Evolutionary conservation across 306 rosid species (phyloP).

Genomic region (Citrullus colocynthis): DNA sequence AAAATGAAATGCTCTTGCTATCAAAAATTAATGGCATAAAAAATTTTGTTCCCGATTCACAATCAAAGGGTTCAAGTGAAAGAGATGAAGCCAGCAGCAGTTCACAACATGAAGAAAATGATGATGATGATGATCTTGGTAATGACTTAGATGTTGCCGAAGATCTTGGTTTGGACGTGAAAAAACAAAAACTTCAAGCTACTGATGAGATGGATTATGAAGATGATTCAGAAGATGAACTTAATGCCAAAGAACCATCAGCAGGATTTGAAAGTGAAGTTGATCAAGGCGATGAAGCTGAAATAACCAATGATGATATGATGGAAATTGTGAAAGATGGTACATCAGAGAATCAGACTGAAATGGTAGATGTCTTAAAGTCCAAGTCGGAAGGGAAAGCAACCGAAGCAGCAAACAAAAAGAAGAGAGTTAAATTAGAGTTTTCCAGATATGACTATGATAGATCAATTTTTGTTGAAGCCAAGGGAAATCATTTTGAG

Average conservation of each 20-base stretch:
- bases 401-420: conserved; percentile 12
- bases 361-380: conserved; percentile 9
- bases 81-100: conserved; percentile 27
- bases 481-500: conserved; percentile 49
- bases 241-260: conserved; percentile 24
- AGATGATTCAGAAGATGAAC: conserved; percentile 52
- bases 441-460: conserved; percentile 23
- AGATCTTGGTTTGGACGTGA: conserved; percentile 66
- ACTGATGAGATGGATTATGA: conserved; percentile 86
- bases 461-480: conserved; percentile 39
- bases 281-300: conserved; percentile 33
- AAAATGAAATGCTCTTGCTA: conserved; percentile 43
- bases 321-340: not conserved
- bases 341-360: not conserved
- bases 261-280: conserved; percentile 29
- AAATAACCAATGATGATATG: conserved; percentile 21
- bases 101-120: conserved; percentile 26
- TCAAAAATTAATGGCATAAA: conserved; percentile 64
- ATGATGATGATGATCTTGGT: conserved; percentile 19
- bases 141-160: conserved; percentile 46
- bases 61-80: conserved; percentile 20
- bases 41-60: conserved; percentile 18
- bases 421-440: conserved; percentile 16
- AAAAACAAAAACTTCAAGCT: conserved; percentile 54
- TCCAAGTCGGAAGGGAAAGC: conserved; percentile 14